Percentiles rank a stretch among this genome's conserved stretches.
phyloP scores from a whole-genome alignment of 345 rosid genomes.

The Rhizophora mangle region DNA sequence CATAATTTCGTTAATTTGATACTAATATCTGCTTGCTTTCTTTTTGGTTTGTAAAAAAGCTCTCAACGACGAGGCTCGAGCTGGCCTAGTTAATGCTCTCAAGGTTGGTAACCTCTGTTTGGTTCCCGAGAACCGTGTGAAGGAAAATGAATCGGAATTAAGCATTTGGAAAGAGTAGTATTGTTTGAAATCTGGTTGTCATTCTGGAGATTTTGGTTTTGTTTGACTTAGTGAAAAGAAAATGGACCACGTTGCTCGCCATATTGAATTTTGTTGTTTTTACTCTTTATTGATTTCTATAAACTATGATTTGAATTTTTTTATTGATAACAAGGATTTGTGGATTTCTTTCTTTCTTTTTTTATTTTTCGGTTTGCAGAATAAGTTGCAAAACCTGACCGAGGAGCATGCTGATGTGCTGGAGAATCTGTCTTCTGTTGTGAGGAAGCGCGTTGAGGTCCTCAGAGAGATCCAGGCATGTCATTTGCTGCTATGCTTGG shows the following conservation, averaged over 20 bases:
- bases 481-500: not conserved
- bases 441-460: slow-evolving; percentile 86
- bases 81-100: slow-evolving; percentile 73
- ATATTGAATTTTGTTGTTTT: too few species aligned
- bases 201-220: too few species aligned
- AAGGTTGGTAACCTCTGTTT: slow-evolving; percentile 41
- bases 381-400: slow-evolving; percentile 75
- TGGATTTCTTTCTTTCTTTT: too few species aligned
- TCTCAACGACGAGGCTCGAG: slow-evolving; percentile 66
- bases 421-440: slow-evolving; percentile 52
- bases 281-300: too few species aligned
- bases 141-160: not conserved
- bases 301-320: too few species aligned
- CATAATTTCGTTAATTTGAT: not conserved
- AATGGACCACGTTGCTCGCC: too few species aligned
- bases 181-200: too few species aligned
- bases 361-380: slow-evolving; percentile 30
- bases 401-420: slow-evolving; percentile 72
- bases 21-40: not conserved
- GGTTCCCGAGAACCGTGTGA: not conserved
- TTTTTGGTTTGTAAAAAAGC: slow-evolving; percentile 30
- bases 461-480: slow-evolving; percentile 88
- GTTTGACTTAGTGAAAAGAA: too few species aligned
- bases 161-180: not conserved
- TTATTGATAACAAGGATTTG: too few species aligned